Conservation (phyloP, 306 rosid genomes). For the Comarum palustre region DNA sequence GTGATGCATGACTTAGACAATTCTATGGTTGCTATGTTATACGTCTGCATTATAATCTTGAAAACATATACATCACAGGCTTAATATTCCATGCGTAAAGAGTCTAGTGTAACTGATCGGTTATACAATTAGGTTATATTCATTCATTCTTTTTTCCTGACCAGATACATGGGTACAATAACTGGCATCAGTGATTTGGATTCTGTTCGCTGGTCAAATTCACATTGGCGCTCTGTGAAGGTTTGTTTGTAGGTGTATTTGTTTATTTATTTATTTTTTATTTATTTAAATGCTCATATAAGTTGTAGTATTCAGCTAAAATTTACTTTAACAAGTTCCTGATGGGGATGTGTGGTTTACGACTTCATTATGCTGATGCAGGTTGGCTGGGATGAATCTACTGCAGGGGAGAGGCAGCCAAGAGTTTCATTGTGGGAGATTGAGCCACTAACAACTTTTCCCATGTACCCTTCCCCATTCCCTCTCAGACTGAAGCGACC, state of each 20-base stretch:
- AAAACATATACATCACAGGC: not conserved
- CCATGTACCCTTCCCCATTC: constrained; percentile 88
- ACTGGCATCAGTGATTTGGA: constrained; percentile 70
- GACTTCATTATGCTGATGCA: constrained; percentile 16
- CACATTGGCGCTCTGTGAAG: constrained; percentile 85
- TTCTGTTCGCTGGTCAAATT: constrained; percentile 67
- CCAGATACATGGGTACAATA: constrained; percentile 76
- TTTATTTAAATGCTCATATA: not conserved
- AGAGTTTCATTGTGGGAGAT: constrained; percentile 89
- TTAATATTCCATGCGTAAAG: not conserved
- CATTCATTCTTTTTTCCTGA: constrained; percentile 18
- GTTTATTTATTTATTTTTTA: too few relatives aligned
- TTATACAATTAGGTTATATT: not conserved
- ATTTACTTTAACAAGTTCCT: not conserved
- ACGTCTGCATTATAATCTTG: not conserved
- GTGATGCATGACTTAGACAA: not conserved
- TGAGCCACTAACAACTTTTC: constrained; percentile 87
- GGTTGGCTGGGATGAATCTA: constrained; percentile 75
- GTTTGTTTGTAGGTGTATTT: constrained; percentile 35
- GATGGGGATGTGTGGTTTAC: not conserved
- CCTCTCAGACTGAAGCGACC: constrained; percentile 83
- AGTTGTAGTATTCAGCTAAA: not conserved
- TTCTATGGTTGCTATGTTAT: not conserved
- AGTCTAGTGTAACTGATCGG: not conserved
- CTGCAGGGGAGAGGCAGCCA: constrained; percentile 92